Conservation (phyloP, 192 early-diverging fungal genomes). For the Rhizophagus sp. region DNA sequence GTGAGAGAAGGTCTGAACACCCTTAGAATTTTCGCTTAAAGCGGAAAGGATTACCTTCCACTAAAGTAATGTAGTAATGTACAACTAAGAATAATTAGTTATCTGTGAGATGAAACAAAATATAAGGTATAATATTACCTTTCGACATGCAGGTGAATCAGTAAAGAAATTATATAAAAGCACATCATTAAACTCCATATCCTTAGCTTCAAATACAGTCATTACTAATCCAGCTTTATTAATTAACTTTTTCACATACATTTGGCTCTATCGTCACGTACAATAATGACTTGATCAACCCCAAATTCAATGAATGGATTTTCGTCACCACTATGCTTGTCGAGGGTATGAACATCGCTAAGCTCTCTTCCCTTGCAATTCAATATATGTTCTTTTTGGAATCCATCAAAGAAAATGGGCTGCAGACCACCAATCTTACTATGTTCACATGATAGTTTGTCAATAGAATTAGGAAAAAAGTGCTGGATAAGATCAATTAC, state of each 20-base stretch:
- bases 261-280: no score
- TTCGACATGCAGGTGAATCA: constrained; percentile 1
- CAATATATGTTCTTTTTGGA: neutral
- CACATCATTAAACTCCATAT: constrained; percentile 29
- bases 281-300: no score
- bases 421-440: constrained; percentile 15
- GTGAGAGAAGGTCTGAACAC: neutral
- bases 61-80: neutral
- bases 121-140: neutral
- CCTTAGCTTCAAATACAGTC: constrained; percentile 18
- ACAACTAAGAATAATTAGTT: neutral
- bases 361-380: no score
- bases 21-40: neutral
- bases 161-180: neutral
- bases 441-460: neutral
- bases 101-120: neutral
- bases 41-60: neutral
- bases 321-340: no score
- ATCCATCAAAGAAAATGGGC: neutral
- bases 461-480: no score
- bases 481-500: no score
- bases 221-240: neutral
- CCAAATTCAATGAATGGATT: no score
- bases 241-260: neutral
- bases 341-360: no score